phyloP scores from a whole-genome alignment of 148 eudicot genomes.

The Spergularia bocconei region DNA sequence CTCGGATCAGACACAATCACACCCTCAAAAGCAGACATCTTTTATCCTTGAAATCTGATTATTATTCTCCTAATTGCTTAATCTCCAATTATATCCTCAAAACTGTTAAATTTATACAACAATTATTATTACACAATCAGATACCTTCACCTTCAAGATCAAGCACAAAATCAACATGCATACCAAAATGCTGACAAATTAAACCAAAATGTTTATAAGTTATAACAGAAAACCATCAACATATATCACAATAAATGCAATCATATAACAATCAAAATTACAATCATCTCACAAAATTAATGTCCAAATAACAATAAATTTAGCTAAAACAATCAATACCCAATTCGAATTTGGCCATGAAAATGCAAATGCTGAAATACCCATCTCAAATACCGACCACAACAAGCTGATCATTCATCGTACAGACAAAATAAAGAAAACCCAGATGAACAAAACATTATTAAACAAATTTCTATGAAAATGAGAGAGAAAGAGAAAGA shows the following conservation, averaged over 20 bases:
- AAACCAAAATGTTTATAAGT: background rate
- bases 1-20: slow-evolving; percentile 76
- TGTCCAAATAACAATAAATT: background rate
- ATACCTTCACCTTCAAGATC: slow-evolving; percentile 1
- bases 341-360: background rate
- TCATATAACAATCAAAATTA: background rate
- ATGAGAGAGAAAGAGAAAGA: background rate
- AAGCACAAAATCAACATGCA: background rate
- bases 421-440: background rate
- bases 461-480: background rate
- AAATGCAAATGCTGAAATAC: slow-evolving; percentile 6
- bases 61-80: background rate
- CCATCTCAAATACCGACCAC: slow-evolving; percentile 8
- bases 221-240: background rate
- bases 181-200: background rate
- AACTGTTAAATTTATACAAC: slow-evolving; percentile 7
- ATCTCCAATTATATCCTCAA: slow-evolving; percentile 20
- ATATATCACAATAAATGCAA: background rate
- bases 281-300: background rate
- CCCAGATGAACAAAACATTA: background rate
- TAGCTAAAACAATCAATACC: background rate
- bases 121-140: slow-evolving; percentile 4
- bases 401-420: slow-evolving; percentile 10
- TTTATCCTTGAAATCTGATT: slow-evolving; percentile 14
- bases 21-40: slow-evolving; percentile 70